These are phyloP conservation scores for Aspergillus pseudonomiae DNA, from an alignment of 2,329 filamentous ascomycete genomes.

Conservation along the genomic window DNA sequence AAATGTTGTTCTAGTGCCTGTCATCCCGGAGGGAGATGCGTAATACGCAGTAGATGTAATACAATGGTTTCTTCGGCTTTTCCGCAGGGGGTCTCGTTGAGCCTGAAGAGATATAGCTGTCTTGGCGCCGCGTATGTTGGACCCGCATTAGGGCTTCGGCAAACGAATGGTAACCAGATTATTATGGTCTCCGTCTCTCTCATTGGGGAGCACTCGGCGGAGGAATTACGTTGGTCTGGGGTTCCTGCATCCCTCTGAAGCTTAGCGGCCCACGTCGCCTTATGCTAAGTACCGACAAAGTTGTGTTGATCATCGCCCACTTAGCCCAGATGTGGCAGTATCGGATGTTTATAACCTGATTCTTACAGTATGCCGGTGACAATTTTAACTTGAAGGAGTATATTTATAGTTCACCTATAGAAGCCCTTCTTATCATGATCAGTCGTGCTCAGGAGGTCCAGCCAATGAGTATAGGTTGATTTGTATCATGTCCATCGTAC, in stretches of 20 bases:
- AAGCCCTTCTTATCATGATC: not conserved
- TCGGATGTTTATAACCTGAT: not conserved
- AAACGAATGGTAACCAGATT: not conserved
- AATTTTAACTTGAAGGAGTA: no score
- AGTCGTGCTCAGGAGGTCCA: no score
- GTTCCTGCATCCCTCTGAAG: not conserved
- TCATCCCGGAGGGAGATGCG: not conserved
- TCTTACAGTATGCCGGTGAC: not conserved
- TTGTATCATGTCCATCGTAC: not conserved
- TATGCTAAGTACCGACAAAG: not conserved
- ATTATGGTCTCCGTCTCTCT: not conserved
- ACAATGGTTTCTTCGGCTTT: not conserved
- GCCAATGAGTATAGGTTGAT: not conserved
- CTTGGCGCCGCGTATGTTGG: conserved; percentile 21
- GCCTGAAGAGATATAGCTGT: not conserved
- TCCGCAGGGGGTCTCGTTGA: not conserved
- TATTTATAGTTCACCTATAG: not conserved
- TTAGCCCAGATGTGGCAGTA: not conserved
- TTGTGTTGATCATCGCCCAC: not conserved
- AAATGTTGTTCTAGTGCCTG: not conserved
- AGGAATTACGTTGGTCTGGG: not conserved
- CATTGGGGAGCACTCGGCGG: not conserved
- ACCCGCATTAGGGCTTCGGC: conserved; percentile 9
- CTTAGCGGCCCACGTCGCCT: not conserved
- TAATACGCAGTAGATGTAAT: not conserved